Base-by-base conservation (phyloP, 192 early-diverging fungal genomes). In the Martensiomyces pterosporus region DNA sequence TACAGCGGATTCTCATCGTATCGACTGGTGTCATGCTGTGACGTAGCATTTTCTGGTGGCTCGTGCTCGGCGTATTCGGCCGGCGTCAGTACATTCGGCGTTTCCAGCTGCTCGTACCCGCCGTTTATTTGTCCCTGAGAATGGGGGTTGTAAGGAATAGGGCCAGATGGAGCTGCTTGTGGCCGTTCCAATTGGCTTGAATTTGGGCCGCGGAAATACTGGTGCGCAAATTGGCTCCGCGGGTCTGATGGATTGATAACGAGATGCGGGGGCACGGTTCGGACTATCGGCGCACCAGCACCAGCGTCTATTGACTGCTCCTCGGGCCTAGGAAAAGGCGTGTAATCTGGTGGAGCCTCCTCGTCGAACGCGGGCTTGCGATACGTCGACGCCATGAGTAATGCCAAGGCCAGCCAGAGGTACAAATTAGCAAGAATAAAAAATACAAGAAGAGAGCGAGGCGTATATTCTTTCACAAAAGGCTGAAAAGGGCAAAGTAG, bases 221-320 rank as follows among this genome's bases (percentile, higher is more conserved):
- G 41, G 12, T 44, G 68, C 17, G 68, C 24, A 43, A 43, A 64
- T 10, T 55, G 56, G 56, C 68, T 71, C 42, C 68, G 68, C 1
- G 68, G 61, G 56, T 71, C 68, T 0, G 68, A 71, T 9, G 68
- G 68, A 36, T 71, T 71, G 16, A 71, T 34, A 8, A 71, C 53
- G 19, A 64, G 34, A 15, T 64, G 68, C 16, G 68, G 34, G 37
- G 68, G 36, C 44, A 52, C 56, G 4, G 49, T 44, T 16, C 68
- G 55, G 16, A 64, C 68, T 51, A 71, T 71, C 9, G 68, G 68
- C 7, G 68, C 57, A 8, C 68, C 68, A 9, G 68, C 68, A 6
- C 68, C 68, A 13, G 68, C 68, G 23, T 71, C 68, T 39, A 71
- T 38, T 13, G 56, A 64, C 57, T 58, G 57, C 35, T 71, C 68